Percentiles rank a stretch among this genome's conserved stretches.
Evolutionary conservation across 768 basidiomycete genomes (phyloP).

Genomic region (Tremella mesenterica): DNA sequence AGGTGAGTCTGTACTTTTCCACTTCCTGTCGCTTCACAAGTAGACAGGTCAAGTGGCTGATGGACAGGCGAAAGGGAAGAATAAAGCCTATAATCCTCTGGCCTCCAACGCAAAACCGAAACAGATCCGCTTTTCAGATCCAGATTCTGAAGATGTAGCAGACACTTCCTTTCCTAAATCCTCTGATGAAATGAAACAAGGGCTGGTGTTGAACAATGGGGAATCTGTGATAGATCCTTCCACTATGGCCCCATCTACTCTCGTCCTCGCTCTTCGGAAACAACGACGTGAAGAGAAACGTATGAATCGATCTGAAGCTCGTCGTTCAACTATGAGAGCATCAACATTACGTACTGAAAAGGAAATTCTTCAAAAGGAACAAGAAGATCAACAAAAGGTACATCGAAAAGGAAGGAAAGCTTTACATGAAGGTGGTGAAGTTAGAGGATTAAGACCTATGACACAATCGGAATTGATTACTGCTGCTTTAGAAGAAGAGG

Average conservation of each 20-base stretch:
- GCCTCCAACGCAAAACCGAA: constrained; percentile 10
- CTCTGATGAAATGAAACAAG: background rate
- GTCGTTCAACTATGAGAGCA: constrained; percentile 30
- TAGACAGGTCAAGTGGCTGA: no score
- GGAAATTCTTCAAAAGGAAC: constrained; percentile 25
- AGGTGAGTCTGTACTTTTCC: constrained; percentile 14
- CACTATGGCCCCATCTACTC: constrained; percentile 31
- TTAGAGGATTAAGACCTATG: constrained; percentile 19
- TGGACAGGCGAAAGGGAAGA: constrained; percentile 34
- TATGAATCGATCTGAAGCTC: constrained; percentile 19
- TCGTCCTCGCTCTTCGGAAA: constrained; percentile 30
- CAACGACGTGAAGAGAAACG: constrained; percentile 30
- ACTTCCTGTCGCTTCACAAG: background rate
- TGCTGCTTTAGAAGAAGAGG: constrained; percentile 38
- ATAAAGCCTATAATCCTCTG: constrained; percentile 26
- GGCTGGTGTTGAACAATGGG: background rate
- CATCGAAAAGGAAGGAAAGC: constrained; percentile 25
- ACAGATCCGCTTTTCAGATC: constrained; percentile 3
- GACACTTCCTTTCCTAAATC: background rate
- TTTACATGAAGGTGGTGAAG: constrained; percentile 27
- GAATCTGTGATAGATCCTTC: constrained; percentile 19
- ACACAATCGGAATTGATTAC: constrained; percentile 42
- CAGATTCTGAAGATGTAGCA: background rate
- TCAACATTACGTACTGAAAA: constrained; percentile 32
- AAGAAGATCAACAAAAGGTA: background rate